Evolutionary conservation across 2,329 filamentous ascomycete genomes (phyloP).

Genomic region (Metarhizium humberi): DNA sequence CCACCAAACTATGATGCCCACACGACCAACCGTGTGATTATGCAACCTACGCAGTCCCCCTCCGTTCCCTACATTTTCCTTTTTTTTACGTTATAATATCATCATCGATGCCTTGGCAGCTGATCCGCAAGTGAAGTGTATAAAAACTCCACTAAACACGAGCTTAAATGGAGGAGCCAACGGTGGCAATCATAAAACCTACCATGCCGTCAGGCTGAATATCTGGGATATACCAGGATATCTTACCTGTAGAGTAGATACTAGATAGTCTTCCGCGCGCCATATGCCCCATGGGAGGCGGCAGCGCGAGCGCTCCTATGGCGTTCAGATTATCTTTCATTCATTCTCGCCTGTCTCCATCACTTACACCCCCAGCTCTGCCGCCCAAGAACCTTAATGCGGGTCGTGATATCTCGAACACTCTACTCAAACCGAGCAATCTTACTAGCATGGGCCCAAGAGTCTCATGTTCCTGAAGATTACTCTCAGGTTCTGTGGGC

Average conservation of each 20-base stretch:
- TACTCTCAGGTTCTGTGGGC: constrained; percentile 17
- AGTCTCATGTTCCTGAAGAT: constrained; percentile 21
- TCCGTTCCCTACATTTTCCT: too few species aligned
- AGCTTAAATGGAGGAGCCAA: background rate
- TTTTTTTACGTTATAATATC: too few species aligned
- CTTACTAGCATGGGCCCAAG: constrained; percentile 28
- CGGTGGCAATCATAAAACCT: background rate
- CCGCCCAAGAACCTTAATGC: constrained; percentile 18
- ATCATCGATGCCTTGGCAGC: background rate
- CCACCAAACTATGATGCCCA: too few species aligned
- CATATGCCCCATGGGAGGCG: too few species aligned
- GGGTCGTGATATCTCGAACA: constrained; percentile 23
- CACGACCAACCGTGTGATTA: too few species aligned
- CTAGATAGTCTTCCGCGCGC: too few species aligned
- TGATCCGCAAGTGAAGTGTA: background rate
- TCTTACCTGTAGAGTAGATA: too few species aligned
- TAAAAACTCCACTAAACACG: background rate
- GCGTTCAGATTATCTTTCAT: too few species aligned
- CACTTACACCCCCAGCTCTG: constrained; percentile 2
- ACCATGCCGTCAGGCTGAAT: background rate
- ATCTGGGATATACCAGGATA: background rate
- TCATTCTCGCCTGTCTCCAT: background rate
- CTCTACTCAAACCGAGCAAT: constrained; percentile 22
- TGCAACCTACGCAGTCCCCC: too few species aligned
- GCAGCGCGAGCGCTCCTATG: too few species aligned